Base-by-base conservation (phyloP, 2,329 filamentous ascomycete genomes). In the Neonectria coccinea region DNA sequence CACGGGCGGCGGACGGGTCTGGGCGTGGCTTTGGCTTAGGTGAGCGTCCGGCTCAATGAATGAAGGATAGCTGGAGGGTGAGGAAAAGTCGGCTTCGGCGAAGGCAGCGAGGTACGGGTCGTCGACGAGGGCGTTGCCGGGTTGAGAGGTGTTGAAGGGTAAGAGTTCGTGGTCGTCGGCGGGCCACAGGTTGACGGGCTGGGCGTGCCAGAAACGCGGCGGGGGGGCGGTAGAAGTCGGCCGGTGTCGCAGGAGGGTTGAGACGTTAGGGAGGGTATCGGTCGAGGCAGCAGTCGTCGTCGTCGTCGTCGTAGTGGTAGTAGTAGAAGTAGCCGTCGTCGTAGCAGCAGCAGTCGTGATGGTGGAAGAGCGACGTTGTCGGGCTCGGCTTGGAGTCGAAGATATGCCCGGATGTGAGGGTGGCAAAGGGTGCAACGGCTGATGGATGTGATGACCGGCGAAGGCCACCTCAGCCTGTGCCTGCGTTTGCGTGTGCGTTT, bases 21-120 rank as follows among this genome's bases (percentile, higher is more conserved):
- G 29, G 27, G 48, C 10, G 48, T 14, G 33, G 57, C 55, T 31
- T 20, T 65, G 65, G 31, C 16, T 29, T 48, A 58, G 69, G 25
- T 53, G 70, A 59, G 62, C 55, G 58, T 53, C 57, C 18, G 62
- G 39, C 56, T 64, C 61, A 14, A 64, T 68, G 63, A 79, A 76
- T 42, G 73, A 67, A 5, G 77, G 76, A 54, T 79, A 80, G 14
- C 67, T 73, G 20, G 79, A 79, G 22, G 78, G 78, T 2, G 79
- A 80, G 10, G 78, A 79, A 57, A 78, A 78, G 14, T 78, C 72
- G 55, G 63, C 64, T 42, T 75, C 72, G 44, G 69, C 64, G 27
- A 80, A 58, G n/a, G 63, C 67, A 44, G 56, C 57, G 20, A 79
- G 65, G 39, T 70, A 71, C 16, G 67, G 59, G 44, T 76, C 70